Percentiles rank a stretch among this genome's conserved stretches.
These are phyloP conservation scores for Xerocomus brunneocitrinus DNA, from an alignment of 768 basidiomycete species.

Conservation along the genomic window DNA sequence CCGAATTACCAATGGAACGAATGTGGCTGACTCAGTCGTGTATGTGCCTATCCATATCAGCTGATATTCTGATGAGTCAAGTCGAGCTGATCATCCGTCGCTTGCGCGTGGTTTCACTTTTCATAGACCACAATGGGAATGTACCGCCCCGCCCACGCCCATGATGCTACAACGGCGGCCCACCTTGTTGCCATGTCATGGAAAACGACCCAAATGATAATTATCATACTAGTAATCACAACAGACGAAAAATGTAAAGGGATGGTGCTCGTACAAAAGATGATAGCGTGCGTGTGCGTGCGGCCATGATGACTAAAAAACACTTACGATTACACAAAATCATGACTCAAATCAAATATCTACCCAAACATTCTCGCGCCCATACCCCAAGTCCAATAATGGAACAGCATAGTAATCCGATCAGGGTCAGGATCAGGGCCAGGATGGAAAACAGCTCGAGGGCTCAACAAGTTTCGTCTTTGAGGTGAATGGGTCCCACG, in stretches of 20 bases:
- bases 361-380: neutral
- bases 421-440: neutral
- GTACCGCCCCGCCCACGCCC: too few relatives aligned
- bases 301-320: conserved; percentile 1
- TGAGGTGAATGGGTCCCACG: conserved; percentile 22
- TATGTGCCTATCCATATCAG: too few relatives aligned
- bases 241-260: neutral
- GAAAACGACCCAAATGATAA: neutral
- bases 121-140: too few relatives aligned
- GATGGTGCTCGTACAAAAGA: conserved; percentile 8
- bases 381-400: neutral
- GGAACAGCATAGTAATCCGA: neutral
- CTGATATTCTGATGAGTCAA: too few relatives aligned
- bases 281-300: conserved; percentile 1
- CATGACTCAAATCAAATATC: neutral
- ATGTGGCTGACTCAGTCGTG: too few relatives aligned
- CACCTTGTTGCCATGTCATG: too few relatives aligned
- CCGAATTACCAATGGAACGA: too few relatives aligned
- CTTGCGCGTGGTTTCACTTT: too few relatives aligned
- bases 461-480: conserved; percentile 10
- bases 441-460: neutral
- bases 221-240: conserved; percentile 11
- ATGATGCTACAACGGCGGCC: too few relatives aligned
- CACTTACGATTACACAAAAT: conserved; percentile 2
- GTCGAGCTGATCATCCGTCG: too few relatives aligned